Base-by-base conservation (phyloP, 1,139 yeast species). In the Taphrina communis region DNA sequence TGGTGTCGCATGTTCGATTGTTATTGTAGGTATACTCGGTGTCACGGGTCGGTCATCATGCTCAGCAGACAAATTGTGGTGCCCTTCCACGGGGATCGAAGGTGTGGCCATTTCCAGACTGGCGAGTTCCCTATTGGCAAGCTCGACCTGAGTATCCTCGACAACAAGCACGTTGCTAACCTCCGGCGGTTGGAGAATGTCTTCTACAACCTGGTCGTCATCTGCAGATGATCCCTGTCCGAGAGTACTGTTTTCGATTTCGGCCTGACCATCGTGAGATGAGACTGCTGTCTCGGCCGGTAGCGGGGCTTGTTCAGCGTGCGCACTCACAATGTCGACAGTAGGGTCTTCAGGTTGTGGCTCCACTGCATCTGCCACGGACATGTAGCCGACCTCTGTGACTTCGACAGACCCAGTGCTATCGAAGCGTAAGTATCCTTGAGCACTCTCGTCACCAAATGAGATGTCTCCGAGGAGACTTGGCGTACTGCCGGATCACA, bases 351-450 rank as follows among this genome's bases (percentile, higher is more conserved):
- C 42, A 11, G 42, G 14, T 35, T 36, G 57, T 35, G 42, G 57
- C 57, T 53, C 57, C 42, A 36, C 42, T 35, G 57, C 42, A 35
- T 53, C 57, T 38, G 41, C 41, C 42, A 19, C 57, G 57, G 57
- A 53, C 57, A 53, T 53, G n/a, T 44, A 17, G 8, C 17, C n/a
- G 17, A 11, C 12, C 48, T 44, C 19, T 44, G 6, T 44, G 8
- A 8, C 8, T 14, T 44, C 42, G 42, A 39, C 17, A 44, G 19
- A 25, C 31, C 31, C 31, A 25, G 31, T 25, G 31, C 31, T 25
- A 25, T 25, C 31, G 31, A 4, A 25, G 31, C 31, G 31, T 25
- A 2, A 2, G 31, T 25, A 25, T 25, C 31, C 31, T 25, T 25
- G 31, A 25, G 31, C 31, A 25, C 31, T 4, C 31, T 25, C 31